A percentile compares a stretch with the other conserved stretches of the same genome.
These are phyloP conservation scores for Emergomyces pasteurianus DNA, from an alignment of 2,329 filamentous ascomycete genomes.

Conservation along the genomic window DNA sequence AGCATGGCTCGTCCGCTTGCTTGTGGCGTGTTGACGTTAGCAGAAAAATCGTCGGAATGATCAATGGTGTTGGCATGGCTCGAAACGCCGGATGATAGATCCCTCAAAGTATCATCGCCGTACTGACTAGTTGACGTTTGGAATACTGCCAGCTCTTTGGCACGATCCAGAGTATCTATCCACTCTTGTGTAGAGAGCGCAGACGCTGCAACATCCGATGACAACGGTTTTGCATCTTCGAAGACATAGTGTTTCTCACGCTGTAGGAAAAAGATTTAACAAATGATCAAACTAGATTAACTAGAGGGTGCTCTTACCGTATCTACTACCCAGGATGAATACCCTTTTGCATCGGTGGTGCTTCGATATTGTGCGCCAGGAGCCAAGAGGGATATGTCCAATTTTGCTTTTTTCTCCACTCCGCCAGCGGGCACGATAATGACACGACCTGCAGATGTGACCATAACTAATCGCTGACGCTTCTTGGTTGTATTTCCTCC, in stretches of 20 bases:
- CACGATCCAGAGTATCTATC: conserved; percentile 78
- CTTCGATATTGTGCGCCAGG: conserved; percentile 67
- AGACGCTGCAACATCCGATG: conserved; percentile 49
- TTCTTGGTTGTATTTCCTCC: conserved; percentile 86
- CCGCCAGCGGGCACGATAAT: conserved; percentile 83
- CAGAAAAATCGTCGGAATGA: conserved; percentile 27
- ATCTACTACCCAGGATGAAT: conserved; percentile 81
- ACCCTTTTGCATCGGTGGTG: conserved; percentile 73
- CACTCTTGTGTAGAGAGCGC: conserved; percentile 73
- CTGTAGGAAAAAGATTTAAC: conserved; percentile 34
- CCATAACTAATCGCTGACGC: conserved; percentile 82
- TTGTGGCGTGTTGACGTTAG: conserved; percentile 16
- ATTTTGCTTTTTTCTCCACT: conserved; percentile 90
- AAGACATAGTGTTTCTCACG: conserved; percentile 84
- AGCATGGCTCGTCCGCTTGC: conserved; percentile 33
- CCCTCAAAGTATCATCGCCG: conserved; percentile 53
- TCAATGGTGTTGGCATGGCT: conserved; percentile 44
- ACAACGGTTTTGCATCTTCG: conserved; percentile 73
- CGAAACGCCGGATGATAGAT: conserved; percentile 59
- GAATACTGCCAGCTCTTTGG: conserved; percentile 69
- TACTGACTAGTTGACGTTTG: conserved; percentile 51
- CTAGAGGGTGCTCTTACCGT: conserved; percentile 53
- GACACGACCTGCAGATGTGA: conserved; percentile 82
- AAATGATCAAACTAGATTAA: background rate
- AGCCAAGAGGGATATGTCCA: conserved; percentile 73